Base-by-base conservation (phyloP, 441 rosid species). In the Sinapis alba region DNA sequence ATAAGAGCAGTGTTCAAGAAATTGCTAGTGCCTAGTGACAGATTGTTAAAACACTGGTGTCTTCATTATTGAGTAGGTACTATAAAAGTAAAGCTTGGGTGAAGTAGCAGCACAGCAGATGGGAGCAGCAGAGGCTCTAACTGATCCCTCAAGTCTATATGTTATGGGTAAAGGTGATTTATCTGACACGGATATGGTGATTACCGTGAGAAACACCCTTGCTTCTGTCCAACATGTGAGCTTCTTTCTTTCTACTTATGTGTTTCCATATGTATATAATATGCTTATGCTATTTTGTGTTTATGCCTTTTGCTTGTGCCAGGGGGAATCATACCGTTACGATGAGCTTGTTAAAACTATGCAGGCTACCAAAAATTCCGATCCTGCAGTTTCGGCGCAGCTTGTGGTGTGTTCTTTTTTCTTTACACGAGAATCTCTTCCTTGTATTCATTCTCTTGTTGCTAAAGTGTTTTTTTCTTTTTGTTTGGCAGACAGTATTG, bases 311-410 rank as follows among this genome's bases (percentile, higher is more conserved):
- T 62, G 12, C 15, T 18, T 19, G 30, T 53, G 20, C 19, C 74
- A 90, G 94, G 94, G 92, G 71, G 87, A 86, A 56, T 73, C 53
- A 2, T 81, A 72, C 58, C 79, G 74, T 63, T 92, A 92, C 53
- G 50, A 86, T 68, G 84, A 86, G 80, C 91, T 92, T 65, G 83
- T 88, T 63, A 91, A 84, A 65, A 83, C 82, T 60, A 68, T 90
- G 87, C 90, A 87, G 69, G 83, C 80, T 64, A 78, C 71, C 2
- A 73, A 78, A 53, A 76, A 68, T 9, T 85, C 78, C 68, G 78
- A 77, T 9, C 79, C 78, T 10, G 89, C 85, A 66, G 89, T 78
- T 66, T 94, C 92, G 63, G 97, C 92, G 50, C 73, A 87, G 76
- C 92, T 91, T 66, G 85, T 82, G 92, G 74, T 45, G 28, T 43